Percentiles rank a stretch among this genome's conserved stretches.
Conservation (phyloP, 257 asterid genomes). For the Nicotiana paniculata region DNA sequence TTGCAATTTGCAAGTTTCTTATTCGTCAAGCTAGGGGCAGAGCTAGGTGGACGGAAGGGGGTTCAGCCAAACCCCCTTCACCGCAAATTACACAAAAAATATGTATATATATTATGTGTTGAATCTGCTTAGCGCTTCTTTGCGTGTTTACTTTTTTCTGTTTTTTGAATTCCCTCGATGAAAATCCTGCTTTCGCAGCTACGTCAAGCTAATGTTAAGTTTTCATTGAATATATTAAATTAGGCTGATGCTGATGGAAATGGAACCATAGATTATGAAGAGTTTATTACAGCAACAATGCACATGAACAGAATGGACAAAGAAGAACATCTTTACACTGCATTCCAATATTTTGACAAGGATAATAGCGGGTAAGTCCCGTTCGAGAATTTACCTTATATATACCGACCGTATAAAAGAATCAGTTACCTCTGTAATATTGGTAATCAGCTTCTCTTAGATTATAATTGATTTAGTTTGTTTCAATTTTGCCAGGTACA, state of each 20-base stretch:
- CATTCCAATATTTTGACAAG: constrained; percentile 94
- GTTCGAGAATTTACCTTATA: neutral
- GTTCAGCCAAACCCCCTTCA: too few relatives aligned
- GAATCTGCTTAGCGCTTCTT: too few relatives aligned
- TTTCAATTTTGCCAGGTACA: constrained; percentile 30
- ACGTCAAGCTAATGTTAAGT: neutral
- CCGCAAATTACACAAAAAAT: too few relatives aligned
- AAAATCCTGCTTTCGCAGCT: too few relatives aligned
- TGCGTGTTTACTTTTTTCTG: too few relatives aligned
- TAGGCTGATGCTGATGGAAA: constrained; percentile 98
- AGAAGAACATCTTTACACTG: constrained; percentile 96
- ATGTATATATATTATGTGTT: too few relatives aligned
- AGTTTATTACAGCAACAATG: constrained; percentile 96
- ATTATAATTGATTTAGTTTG: neutral
- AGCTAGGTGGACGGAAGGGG: too few relatives aligned
- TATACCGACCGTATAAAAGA: neutral
- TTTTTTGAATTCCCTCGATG: too few relatives aligned
- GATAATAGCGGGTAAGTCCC: constrained; percentile 81
- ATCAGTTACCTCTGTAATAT: too few relatives aligned
- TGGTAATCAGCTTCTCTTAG: neutral
- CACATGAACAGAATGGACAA: constrained; percentile 95
- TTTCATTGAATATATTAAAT: neutral
- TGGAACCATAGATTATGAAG: constrained; percentile 94
- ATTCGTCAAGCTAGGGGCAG: too few relatives aligned
- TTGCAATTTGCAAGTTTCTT: neutral